A percentile compares a stretch with the other conserved stretches of the same genome.
Evolutionary conservation across 768 basidiomycete genomes (phyloP).

Genomic region (Mycena crocata): DNA sequence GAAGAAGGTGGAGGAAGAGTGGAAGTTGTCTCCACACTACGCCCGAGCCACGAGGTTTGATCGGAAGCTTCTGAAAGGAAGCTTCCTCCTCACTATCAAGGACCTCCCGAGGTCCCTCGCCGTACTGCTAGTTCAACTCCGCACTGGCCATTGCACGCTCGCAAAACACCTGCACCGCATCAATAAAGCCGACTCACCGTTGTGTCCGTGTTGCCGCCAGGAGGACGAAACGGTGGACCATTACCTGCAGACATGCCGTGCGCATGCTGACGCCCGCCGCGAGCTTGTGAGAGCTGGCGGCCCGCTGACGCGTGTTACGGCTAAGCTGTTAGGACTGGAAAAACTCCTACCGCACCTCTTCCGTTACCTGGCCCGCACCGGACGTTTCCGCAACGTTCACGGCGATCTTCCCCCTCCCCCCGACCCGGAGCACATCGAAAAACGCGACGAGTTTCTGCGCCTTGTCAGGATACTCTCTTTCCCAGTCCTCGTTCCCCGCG

Average conservation of each 20-base stretch:
- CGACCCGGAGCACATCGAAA: no score
- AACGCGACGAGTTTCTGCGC: no score
- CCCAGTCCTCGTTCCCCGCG: no score
- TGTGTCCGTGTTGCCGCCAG: conserved; percentile 30
- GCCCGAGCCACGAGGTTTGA: background rate
- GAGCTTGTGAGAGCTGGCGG: no score
- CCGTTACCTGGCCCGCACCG: background rate
- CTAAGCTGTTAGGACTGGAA: background rate
- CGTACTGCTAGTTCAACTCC: conserved; percentile 42
- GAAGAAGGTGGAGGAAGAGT: background rate
- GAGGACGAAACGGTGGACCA: conserved; percentile 29
- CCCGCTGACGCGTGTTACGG: no score
- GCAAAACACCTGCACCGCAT: conserved; percentile 42
- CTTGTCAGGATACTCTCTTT: no score
- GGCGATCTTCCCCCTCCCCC: background rate
- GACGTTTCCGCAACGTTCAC: no score
- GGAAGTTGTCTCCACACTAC: background rate
- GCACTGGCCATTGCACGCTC: conserved; percentile 44
- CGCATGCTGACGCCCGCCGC: no score
- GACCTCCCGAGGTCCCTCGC: conserved; percentile 27
- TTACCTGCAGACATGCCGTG: conserved; percentile 31
- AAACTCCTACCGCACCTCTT: background rate
- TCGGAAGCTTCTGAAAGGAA: background rate
- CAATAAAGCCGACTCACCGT: conserved; percentile 26
- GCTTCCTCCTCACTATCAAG: background rate